Conservation (phyloP, 1,284 basidiomycete genomes). For the Gymnopus androsaceus region DNA sequence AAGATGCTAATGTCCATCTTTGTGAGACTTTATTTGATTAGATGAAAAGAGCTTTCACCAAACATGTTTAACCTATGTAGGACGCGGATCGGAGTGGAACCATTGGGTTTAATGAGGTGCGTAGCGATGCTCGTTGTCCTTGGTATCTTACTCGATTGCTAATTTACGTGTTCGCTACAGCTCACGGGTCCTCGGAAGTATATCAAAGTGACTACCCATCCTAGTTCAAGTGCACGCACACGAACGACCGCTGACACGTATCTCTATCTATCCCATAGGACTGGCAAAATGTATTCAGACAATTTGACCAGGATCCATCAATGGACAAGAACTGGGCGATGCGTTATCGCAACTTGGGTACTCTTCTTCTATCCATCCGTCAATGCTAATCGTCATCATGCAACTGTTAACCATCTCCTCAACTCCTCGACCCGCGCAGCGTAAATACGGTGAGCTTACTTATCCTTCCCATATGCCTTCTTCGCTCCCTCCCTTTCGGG, state of each 20-base stretch:
- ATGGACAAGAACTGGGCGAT: slow-evolving; percentile 60
- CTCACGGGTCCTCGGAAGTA: slow-evolving; percentile 81
- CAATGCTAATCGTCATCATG: neutral
- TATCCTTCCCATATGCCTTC: slow-evolving; percentile 1
- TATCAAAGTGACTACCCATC: slow-evolving; percentile 51
- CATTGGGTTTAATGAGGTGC: slow-evolving; percentile 74
- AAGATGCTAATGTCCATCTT: slow-evolving; percentile 83
- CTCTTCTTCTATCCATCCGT: slow-evolving; percentile 12
- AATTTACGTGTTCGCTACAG: slow-evolving; percentile 32
- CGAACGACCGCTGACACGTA: too few species aligned
- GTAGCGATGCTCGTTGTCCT: too few species aligned
- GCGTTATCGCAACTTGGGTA: slow-evolving; percentile 72
- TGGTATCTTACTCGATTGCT: slow-evolving; percentile 3
- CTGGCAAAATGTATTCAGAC: slow-evolving; percentile 80
- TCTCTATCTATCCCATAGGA: slow-evolving; percentile 40
- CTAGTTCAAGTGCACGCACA: neutral
- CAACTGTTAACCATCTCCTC: slow-evolving; percentile 66
- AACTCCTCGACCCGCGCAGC: slow-evolving; percentile 60
- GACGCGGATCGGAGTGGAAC: slow-evolving; percentile 74
- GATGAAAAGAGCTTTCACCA: neutral
- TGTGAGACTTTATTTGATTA: slow-evolving; percentile 34
- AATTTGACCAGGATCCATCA: slow-evolving; percentile 81
- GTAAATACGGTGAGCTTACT: slow-evolving; percentile 72
- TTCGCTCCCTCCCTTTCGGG: slow-evolving; percentile 31
- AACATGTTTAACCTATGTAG: slow-evolving; percentile 32